phyloP scores from a whole-genome alignment of 352 stramenopile genomes.

The Poterioochromonas sp. region DNA sequence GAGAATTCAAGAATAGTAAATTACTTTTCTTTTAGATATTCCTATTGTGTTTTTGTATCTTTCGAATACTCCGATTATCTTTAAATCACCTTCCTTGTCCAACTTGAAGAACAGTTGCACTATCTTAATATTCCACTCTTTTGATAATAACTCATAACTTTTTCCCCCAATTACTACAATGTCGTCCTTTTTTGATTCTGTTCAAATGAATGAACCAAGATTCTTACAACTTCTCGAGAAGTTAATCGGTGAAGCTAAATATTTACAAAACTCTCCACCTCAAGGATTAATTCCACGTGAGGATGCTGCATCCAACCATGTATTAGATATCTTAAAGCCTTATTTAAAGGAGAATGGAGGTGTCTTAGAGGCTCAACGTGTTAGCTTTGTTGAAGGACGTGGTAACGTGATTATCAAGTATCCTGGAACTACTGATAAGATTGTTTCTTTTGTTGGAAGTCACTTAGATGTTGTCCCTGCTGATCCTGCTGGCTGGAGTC shows the following conservation, averaged over 20 bases:
- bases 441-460: constrained; percentile 68
- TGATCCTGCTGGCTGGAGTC: constrained; percentile 73
- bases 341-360: constrained; percentile 60
- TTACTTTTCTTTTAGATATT: too few relatives aligned
- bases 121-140: too few relatives aligned
- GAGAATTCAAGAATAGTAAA: too few relatives aligned
- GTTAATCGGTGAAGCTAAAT: constrained; percentile 62
- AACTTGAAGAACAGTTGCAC: too few relatives aligned
- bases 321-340: constrained; percentile 67
- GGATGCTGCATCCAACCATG: constrained; percentile 72
- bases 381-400: constrained; percentile 66
- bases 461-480: constrained; percentile 83
- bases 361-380: constrained; percentile 57
- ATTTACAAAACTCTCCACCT: constrained; percentile 49
- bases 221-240: constrained; percentile 70
- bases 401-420: constrained; percentile 85
- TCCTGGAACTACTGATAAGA: constrained; percentile 53
- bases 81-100: too few relatives aligned
- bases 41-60: too few relatives aligned
- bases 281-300: constrained; percentile 62
- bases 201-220: constrained; percentile 57
- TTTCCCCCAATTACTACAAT: too few relatives aligned
- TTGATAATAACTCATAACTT: too few relatives aligned
- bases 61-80: too few relatives aligned
- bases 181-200: neutral